A percentile compares a stretch with the other conserved stretches of the same genome.
Evolutionary conservation across 495 filamentous ascomycete species (phyloP).

Genomic region (Lasiosphaeris hirsuta): DNA sequence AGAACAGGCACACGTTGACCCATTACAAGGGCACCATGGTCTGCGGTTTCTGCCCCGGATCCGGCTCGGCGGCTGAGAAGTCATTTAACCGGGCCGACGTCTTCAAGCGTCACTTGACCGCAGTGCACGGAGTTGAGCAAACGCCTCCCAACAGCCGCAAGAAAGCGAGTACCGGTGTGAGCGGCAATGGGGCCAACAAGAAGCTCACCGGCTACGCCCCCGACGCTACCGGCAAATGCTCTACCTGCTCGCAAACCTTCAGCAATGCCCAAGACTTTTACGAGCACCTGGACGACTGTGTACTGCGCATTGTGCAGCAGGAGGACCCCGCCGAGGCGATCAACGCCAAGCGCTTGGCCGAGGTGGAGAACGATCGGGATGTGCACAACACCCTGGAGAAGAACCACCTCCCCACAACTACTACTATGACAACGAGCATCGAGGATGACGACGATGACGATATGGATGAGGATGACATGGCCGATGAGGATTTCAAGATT

Average conservation of each 20-base stretch:
- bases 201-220: slow-evolving; percentile 61
- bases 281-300: slow-evolving; percentile 98
- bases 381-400: slow-evolving; percentile 82
- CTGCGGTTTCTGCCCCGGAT: slow-evolving; percentile 94
- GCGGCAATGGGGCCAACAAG: slow-evolving; percentile 47
- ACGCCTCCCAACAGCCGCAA: slow-evolving; percentile 94
- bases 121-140: slow-evolving; percentile 93
- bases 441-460: slow-evolving; percentile 64
- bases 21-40: slow-evolving; percentile 99
- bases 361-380: slow-evolving; percentile 77
- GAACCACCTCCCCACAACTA: slow-evolving; percentile 64
- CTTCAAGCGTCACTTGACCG: slow-evolving; percentile 95
- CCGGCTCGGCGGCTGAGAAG: slow-evolving; percentile 91
- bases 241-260: slow-evolving; percentile 89
- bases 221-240: slow-evolving; percentile 89
- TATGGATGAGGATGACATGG: slow-evolving; percentile 48
- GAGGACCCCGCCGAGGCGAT: slow-evolving; percentile 94
- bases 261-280: slow-evolving; percentile 96
- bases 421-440: slow-evolving; percentile 53
- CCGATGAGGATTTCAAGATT: slow-evolving; percentile 33
- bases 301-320: slow-evolving; percentile 94
- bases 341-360: slow-evolving; percentile 81
- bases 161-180: slow-evolving; percentile 50
- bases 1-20: slow-evolving; percentile 94
- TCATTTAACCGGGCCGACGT: slow-evolving; percentile 98